Evolutionary conservation across 176 grass and related monocot species (phyloP).

Genomic region (Saccharum spontaneum): DNA sequence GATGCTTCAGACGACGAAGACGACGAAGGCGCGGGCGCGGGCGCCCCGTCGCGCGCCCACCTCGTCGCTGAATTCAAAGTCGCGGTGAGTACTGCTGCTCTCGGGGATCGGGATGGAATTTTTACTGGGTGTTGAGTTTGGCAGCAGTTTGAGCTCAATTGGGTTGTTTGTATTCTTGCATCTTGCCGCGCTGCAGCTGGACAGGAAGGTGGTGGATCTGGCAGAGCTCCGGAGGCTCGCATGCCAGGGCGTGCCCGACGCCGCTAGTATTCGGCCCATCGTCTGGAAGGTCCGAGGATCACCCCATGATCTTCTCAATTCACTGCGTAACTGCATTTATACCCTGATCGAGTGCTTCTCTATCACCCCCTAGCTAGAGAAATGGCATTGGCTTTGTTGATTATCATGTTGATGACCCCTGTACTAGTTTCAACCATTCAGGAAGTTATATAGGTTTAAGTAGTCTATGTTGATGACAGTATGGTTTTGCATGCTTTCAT

Average conservation of each 20-base stretch:
- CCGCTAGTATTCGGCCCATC: conserved; percentile 47
- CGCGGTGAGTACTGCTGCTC: conserved; percentile 44
- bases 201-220: conserved; percentile 84
- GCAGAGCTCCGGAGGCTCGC: conserved; percentile 77
- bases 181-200: conserved; percentile 40
- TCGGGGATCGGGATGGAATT: background rate
- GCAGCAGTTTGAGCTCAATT: background rate
- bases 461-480: background rate
- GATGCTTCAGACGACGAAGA: background rate
- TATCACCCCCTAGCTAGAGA: background rate
- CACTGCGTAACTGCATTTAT: background rate
- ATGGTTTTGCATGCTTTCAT: background rate
- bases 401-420: background rate
- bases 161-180: conserved; percentile 19
- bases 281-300: conserved; percentile 85
- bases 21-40: conserved; percentile 1
- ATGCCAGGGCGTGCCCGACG: conserved; percentile 82
- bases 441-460: background rate
- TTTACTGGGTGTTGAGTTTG: background rate
- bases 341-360: conserved; percentile 8
- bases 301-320: conserved; percentile 21
- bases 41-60: conserved; percentile 49
- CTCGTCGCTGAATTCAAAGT: conserved; percentile 70
- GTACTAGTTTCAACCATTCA: background rate
- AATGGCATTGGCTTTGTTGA: background rate